phyloP scores from a whole-genome alignment of 768 basidiomycete genomes.

The Lactarius quietus region DNA sequence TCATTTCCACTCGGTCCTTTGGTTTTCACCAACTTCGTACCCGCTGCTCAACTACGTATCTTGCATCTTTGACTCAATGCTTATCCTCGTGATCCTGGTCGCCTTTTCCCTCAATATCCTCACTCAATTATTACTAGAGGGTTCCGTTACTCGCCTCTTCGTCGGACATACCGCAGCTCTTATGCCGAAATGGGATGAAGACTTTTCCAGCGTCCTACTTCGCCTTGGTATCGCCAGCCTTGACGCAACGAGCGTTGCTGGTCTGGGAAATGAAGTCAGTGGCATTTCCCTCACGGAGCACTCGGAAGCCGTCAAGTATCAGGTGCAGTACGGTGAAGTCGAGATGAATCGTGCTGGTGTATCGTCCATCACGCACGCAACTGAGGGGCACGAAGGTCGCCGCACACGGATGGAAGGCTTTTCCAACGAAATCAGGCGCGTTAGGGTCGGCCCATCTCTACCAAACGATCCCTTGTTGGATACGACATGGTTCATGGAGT shows the following conservation, averaged over 20 bases:
- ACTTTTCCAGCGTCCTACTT: conserved; percentile 66
- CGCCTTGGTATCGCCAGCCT: conserved; percentile 72
- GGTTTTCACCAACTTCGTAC: conserved; percentile 46
- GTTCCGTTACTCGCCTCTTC: conserved; percentile 55
- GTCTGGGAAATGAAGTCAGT: conserved; percentile 72
- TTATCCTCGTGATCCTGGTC: conserved; percentile 53
- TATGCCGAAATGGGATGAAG: conserved; percentile 60
- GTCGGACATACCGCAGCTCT: conserved; percentile 45
- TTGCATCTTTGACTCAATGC: conserved; percentile 63
- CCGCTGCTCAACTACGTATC: conserved; percentile 74
- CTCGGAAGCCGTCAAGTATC: conserved; percentile 23
- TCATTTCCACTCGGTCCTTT: conserved; percentile 66
- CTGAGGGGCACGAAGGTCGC: conserved; percentile 30
- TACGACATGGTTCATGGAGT: conserved; percentile 41
- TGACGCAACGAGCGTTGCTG: conserved; percentile 67
- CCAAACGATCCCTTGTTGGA: conserved; percentile 41
- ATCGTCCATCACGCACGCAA: conserved; percentile 34
- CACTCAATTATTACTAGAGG: conserved; percentile 63
- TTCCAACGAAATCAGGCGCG: conserved; percentile 47
- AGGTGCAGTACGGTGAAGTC: conserved; percentile 34
- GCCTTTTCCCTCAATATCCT: conserved; percentile 59
- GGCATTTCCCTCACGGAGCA: conserved; percentile 37
- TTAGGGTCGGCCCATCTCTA: conserved; percentile 35
- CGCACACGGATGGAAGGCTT: conserved; percentile 38
- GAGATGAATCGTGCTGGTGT: conserved; percentile 44